Conservation (phyloP, 2,329 filamentous ascomycete genomes). For the Cladosporium sp. region DNA sequence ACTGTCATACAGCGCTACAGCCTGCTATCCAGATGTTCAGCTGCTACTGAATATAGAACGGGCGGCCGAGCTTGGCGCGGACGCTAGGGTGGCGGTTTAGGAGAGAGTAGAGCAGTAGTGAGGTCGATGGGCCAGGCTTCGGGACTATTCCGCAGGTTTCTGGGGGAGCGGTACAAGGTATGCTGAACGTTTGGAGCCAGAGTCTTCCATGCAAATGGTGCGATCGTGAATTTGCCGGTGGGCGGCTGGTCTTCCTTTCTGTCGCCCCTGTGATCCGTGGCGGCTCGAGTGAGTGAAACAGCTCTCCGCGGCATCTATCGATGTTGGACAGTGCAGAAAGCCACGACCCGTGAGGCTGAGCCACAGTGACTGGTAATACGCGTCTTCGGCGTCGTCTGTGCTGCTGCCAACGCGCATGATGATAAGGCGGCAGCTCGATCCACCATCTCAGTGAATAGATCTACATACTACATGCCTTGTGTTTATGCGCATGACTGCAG, state of each 20-base stretch:
- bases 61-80: constrained; percentile 2
- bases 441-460: no score
- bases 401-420: no score
- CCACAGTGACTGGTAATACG: no score
- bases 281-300: constrained; percentile 8
- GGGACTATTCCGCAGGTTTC: background rate
- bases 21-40: constrained; percentile 11
- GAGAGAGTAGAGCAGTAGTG: background rate
- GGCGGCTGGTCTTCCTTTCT: background rate
- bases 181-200: background rate
- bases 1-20: constrained; percentile 1
- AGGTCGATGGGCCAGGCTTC: constrained; percentile 2
- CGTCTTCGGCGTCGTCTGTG: no score
- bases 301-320: background rate
- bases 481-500: no score
- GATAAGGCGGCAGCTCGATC: no score
- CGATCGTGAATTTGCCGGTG: no score
- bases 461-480: no score
- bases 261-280: no score
- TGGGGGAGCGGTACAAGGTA: background rate
- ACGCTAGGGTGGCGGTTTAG: constrained; percentile 2
- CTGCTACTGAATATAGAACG: constrained; percentile 10
- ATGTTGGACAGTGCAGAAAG: constrained; percentile 6
- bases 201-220: no score
- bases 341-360: no score